phyloP scores from a whole-genome alignment of 2,329 filamentous ascomycete genomes.

The Pezicula neosporulosa region DNA sequence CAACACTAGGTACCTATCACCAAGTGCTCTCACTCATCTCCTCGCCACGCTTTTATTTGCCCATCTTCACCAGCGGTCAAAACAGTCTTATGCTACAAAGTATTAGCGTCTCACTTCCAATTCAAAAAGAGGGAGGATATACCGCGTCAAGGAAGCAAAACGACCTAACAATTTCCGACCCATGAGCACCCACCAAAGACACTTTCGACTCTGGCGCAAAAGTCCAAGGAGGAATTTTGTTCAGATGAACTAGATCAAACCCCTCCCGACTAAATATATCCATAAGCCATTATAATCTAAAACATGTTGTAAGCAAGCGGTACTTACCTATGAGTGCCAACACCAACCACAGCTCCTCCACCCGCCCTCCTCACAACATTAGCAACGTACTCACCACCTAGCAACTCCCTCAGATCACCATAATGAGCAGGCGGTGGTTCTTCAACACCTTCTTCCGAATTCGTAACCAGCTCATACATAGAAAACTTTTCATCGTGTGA shows the following conservation, averaged over 20 bases:
- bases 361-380: slow-evolving; percentile 60
- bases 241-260: slow-evolving; percentile 59
- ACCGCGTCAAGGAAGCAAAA: slow-evolving; percentile 62
- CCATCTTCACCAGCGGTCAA: slow-evolving; percentile 38
- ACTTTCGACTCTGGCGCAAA: slow-evolving; percentile 54
- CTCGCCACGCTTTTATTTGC: slow-evolving; percentile 34
- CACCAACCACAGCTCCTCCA: slow-evolving; percentile 58
- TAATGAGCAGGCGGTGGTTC: slow-evolving; percentile 49
- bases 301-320: slow-evolving; percentile 2
- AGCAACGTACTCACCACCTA: slow-evolving; percentile 72
- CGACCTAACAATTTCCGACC: slow-evolving; percentile 58
- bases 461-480: slow-evolving; percentile 66
- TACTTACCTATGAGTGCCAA: slow-evolving; percentile 64
- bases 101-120: slow-evolving; percentile 3
- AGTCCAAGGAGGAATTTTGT: slow-evolving; percentile 48
- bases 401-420: slow-evolving; percentile 63
- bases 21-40: slow-evolving; percentile 15
- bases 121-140: slow-evolving; percentile 9
- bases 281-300: slow-evolving; percentile 3
- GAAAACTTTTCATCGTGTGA: slow-evolving; percentile 78
- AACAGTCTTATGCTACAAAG: slow-evolving; percentile 25
- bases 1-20: no score
- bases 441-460: slow-evolving; percentile 53
- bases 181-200: slow-evolving; percentile 58
- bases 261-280: slow-evolving; percentile 41